Conservation (phyloP, 2,329 filamentous ascomycete genomes). For the Verticillium isaacii region DNA sequence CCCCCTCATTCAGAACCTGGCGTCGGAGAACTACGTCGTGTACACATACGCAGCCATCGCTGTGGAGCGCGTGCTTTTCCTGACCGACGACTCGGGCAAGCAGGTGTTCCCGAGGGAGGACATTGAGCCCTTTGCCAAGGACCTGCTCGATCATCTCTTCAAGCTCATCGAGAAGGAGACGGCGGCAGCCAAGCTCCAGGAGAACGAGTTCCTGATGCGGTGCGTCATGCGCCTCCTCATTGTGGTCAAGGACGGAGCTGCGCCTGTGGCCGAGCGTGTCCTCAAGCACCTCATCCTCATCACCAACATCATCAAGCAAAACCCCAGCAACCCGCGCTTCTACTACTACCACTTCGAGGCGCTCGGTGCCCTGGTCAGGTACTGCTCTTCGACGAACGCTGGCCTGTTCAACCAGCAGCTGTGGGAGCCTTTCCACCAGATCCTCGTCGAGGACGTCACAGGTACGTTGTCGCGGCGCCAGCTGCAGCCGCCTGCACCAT, state of each 20-base stretch:
- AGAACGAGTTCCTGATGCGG: conserved; percentile 98
- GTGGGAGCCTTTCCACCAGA: conserved; percentile 76
- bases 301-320: conserved; percentile 85
- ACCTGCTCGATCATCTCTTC: conserved; percentile 86
- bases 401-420: conserved; percentile 74
- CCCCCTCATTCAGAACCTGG: conserved; percentile 85
- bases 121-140: conserved; percentile 77
- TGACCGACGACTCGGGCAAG: conserved; percentile 70
- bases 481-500: not conserved
- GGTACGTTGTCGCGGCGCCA: conserved; percentile 38
- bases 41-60: conserved; percentile 97
- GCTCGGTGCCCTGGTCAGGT: conserved; percentile 81
- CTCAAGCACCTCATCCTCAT: conserved; percentile 82
- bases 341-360: conserved; percentile 99
- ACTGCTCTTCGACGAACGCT: conserved; percentile 61
- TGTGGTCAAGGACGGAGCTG: conserved; percentile 79
- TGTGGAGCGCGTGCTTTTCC: conserved; percentile 85
- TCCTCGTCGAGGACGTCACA: conserved; percentile 77
- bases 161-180: conserved; percentile 81
- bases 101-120: conserved; percentile 76
- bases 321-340: conserved; percentile 95
- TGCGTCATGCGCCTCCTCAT: conserved; percentile 98
- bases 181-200: conserved; percentile 87
- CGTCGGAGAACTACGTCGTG: conserved; percentile 87
- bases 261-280: conserved; percentile 71